phyloP scores from a whole-genome alignment of 2,329 filamentous ascomycete species.

The Xenosphaeropsis pyriputrescens region DNA sequence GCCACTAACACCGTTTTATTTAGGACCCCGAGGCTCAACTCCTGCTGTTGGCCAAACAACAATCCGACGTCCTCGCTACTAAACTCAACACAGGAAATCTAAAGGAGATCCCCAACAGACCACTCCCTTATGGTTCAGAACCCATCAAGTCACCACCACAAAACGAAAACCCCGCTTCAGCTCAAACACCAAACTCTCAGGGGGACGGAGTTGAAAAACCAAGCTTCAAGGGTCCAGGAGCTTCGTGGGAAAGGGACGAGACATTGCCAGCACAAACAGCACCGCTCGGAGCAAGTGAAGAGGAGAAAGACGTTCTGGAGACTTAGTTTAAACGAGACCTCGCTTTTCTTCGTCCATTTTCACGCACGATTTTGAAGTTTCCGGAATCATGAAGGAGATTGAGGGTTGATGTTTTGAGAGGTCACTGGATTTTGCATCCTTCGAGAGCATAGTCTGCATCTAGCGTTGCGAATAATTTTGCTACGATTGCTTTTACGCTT shows the following conservation, averaged over 20 bases:
- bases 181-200: not conserved
- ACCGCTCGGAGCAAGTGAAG: constrained; percentile 14
- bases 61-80: constrained; percentile 45
- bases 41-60: constrained; percentile 52
- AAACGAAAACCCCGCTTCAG: not conserved
- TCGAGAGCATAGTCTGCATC: too few relatives aligned
- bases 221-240: constrained; percentile 33
- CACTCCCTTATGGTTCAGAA: constrained; percentile 38
- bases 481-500: too few relatives aligned
- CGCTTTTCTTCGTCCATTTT: too few relatives aligned
- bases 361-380: too few relatives aligned
- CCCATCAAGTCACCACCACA: constrained; percentile 22
- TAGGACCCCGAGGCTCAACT: constrained; percentile 59
- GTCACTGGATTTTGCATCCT: too few relatives aligned
- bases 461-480: too few relatives aligned
- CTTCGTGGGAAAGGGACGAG: constrained; percentile 36
- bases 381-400: too few relatives aligned
- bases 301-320: constrained; percentile 16
- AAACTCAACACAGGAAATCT: constrained; percentile 27
- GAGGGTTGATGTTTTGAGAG: not conserved
- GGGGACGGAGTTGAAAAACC: constrained; percentile 22
- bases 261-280: constrained; percentile 22
- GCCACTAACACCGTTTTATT: constrained; percentile 10
- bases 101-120: constrained; percentile 29
- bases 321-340: constrained; percentile 6